phyloP scores from a whole-genome alignment of 768 basidiomycete species.

The Hypholoma sublateritium region DNA sequence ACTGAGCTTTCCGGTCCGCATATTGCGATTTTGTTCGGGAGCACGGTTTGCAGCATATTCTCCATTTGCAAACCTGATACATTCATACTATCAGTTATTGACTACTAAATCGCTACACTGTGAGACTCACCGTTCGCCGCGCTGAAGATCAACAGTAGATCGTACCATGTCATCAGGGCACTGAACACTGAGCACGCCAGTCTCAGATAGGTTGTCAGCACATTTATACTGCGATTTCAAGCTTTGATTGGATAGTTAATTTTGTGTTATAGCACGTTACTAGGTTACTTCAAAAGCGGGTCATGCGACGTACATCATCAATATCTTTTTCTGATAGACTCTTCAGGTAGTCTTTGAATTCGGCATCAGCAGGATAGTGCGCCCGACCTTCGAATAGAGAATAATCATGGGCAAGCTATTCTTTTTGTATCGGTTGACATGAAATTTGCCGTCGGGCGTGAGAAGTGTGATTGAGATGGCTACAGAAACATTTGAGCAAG shows the following conservation, averaged over 20 bases:
- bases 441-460: slow-evolving; percentile 25
- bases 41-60: background rate
- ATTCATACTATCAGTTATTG: too few relatives aligned
- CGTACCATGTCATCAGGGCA: background rate
- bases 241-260: background rate
- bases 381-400: slow-evolving; percentile 19
- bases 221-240: background rate
- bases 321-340: background rate
- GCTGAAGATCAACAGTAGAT: background rate
- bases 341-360: slow-evolving; percentile 12
- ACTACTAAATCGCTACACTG: too few relatives aligned
- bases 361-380: slow-evolving; percentile 17
- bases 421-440: slow-evolving; percentile 20
- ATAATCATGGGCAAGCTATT: slow-evolving; percentile 20
- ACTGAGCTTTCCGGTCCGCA: background rate
- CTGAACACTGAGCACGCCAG: background rate
- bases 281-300: too few relatives aligned
- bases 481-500: too few relatives aligned
- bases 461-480: slow-evolving; percentile 22
- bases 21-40: background rate
- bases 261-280: too few relatives aligned
- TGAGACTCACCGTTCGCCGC: background rate
- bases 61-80: background rate
- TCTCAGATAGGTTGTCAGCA: background rate
- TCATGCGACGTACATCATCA: background rate